These are phyloP conservation scores for Calonectria crousiana DNA, from an alignment of 2,329 filamentous ascomycete genomes.

Conservation along the genomic window DNA sequence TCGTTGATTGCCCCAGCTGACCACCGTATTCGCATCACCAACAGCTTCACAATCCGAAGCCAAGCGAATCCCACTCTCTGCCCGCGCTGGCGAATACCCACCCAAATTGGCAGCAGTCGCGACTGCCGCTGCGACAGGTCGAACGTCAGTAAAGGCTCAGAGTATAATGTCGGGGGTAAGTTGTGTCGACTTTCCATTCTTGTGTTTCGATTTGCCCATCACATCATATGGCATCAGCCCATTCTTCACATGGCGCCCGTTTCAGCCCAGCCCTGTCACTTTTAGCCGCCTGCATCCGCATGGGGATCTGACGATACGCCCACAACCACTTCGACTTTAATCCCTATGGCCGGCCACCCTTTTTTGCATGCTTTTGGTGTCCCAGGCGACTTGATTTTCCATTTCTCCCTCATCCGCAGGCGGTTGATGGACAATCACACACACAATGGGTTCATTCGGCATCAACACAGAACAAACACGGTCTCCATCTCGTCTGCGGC, in stretches of 20 bases:
- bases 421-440: conserved; percentile 7
- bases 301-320: conserved; percentile 18
- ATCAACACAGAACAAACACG: conserved; percentile 14
- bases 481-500: conserved; percentile 2
- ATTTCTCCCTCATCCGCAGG: conserved; percentile 16
- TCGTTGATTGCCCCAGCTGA: conserved; percentile 29
- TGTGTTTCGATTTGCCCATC: conserved; percentile 22
- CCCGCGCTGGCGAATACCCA: conserved; percentile 66
- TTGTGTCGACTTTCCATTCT: conserved; percentile 15
- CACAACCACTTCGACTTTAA: conserved; percentile 8
- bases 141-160: conserved; percentile 59
- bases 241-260: conserved; percentile 15
- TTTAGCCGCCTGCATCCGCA: conserved; percentile 26
- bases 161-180: conserved; percentile 53
- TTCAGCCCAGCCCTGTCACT: conserved; percentile 24
- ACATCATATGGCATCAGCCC: conserved; percentile 20
- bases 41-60: conserved; percentile 66
- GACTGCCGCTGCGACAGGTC: conserved; percentile 55
- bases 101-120: conserved; percentile 51
- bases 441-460: conserved; percentile 20
- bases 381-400: conserved; percentile 1
- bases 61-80: conserved; percentile 71
- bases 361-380: not conserved
- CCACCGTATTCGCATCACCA: conserved; percentile 12
- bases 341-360: not conserved